phyloP scores from a whole-genome alignment of 2,329 filamentous ascomycete genomes.

The Cordyceps farinosa region DNA sequence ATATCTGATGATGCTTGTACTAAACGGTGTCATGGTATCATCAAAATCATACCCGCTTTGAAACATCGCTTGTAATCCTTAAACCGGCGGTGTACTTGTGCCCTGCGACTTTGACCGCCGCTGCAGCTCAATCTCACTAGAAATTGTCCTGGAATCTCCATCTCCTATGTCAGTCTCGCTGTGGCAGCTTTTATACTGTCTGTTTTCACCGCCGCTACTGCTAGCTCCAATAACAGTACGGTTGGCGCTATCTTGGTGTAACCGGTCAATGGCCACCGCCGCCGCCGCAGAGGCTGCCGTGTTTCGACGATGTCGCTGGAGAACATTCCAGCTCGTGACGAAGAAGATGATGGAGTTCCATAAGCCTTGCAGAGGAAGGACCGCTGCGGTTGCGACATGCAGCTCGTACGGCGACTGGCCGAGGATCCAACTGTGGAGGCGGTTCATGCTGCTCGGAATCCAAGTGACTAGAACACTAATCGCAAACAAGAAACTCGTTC shows the following conservation, averaged over 20 bases:
- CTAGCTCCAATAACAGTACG: background rate
- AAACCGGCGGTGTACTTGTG: background rate
- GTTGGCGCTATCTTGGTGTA: slow-evolving; percentile 10
- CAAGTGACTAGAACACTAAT: slow-evolving; percentile 59
- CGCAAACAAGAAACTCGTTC: slow-evolving; percentile 59
- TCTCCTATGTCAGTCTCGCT: slow-evolving; percentile 20
- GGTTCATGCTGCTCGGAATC: slow-evolving; percentile 68
- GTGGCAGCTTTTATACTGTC: slow-evolving; percentile 10
- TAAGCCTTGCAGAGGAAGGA: slow-evolving; percentile 73
- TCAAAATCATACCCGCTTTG: background rate
- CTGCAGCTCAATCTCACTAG: slow-evolving; percentile 20
- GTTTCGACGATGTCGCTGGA: slow-evolving; percentile 11
- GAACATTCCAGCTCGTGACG: slow-evolving; percentile 52
- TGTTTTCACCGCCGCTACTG: background rate
- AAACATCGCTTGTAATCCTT: background rate
- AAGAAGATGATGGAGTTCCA: slow-evolving; percentile 80
- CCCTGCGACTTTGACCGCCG: slow-evolving; percentile 10
- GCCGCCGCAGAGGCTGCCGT: slow-evolving; percentile 11
- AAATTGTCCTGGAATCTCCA: slow-evolving; percentile 17
- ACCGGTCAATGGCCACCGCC: slow-evolving; percentile 3
- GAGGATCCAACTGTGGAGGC: slow-evolving; percentile 63
- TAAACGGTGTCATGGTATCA: background rate
- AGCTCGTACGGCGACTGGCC: slow-evolving; percentile 56
- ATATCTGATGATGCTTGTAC: background rate
- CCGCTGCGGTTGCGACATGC: slow-evolving; percentile 65